A percentile compares a stretch with the other conserved stretches of the same genome.
Evolutionary conservation across 139 green algal species (phyloP).

Genomic region (Coccomyxa sp.): DNA sequence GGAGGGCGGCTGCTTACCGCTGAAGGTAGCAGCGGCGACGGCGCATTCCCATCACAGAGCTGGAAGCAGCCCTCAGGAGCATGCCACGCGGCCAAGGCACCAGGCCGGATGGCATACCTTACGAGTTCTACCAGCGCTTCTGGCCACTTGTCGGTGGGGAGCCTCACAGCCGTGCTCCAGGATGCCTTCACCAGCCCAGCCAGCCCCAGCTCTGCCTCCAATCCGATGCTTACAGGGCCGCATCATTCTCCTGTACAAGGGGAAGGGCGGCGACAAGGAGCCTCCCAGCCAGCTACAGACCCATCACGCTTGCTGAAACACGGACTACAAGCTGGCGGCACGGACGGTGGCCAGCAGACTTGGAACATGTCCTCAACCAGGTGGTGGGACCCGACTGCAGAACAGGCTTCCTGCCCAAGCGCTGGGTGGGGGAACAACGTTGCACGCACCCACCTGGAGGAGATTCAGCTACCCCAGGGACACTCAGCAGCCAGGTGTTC

Average conservation of each 20-base stretch:
- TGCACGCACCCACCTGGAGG: slow-evolving; percentile 8
- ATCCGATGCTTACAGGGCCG: slow-evolving; percentile 5
- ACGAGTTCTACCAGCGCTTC: too few relatives aligned
- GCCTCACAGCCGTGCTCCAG: background rate
- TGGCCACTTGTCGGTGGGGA: too few relatives aligned
- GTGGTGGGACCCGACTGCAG: slow-evolving; percentile 13
- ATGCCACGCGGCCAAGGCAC: background rate
- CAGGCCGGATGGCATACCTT: background rate
- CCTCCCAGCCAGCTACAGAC: background rate
- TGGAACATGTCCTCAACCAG: background rate
- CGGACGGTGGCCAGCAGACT: slow-evolving; percentile 18
- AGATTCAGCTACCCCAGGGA: background rate
- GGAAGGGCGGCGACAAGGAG: background rate
- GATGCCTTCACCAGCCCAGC: background rate
- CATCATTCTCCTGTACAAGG: slow-evolving; percentile 32
- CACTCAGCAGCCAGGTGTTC: slow-evolving; percentile 1
- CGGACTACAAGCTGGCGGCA: too few relatives aligned
- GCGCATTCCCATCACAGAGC: too few relatives aligned
- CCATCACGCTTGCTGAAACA: background rate
- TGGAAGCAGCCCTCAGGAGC: background rate
- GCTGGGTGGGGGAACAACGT: slow-evolving; percentile 32
- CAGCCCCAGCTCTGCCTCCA: background rate
- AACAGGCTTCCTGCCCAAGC: slow-evolving; percentile 22
- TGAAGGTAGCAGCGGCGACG: too few relatives aligned
- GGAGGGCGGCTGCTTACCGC: too few relatives aligned